Evolutionary conservation across 352 stramenopile genomes (phyloP).

Genomic region (Globisporangium spinosum): DNA sequence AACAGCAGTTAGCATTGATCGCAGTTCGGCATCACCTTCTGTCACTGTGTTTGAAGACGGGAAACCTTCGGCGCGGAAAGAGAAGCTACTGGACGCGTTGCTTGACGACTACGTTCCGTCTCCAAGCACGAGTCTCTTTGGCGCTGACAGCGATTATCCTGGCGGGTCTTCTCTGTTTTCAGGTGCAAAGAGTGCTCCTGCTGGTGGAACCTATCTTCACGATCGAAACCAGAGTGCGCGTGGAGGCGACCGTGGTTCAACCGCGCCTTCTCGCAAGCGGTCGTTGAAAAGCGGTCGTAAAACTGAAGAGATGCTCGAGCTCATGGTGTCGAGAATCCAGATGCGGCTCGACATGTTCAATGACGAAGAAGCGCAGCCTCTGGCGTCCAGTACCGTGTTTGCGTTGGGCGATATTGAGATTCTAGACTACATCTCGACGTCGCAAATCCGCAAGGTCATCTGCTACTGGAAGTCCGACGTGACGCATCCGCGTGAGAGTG

Average conservation of each 20-base stretch:
- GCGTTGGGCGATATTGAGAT: conserved; percentile 81
- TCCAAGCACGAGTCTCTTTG: conserved; percentile 50
- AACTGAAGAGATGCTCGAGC: conserved; percentile 87
- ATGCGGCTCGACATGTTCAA: conserved; percentile 84
- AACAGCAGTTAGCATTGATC: neutral
- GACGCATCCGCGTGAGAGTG: conserved; percentile 75
- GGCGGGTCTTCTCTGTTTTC: conserved; percentile 35
- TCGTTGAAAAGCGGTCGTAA: conserved; percentile 77
- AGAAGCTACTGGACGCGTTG: conserved; percentile 75
- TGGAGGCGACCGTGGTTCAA: conserved; percentile 1
- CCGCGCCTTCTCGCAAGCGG: conserved; percentile 36
- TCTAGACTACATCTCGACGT: conserved; percentile 88
- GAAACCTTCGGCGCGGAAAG: conserved; percentile 33
- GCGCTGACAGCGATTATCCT: conserved; percentile 22
- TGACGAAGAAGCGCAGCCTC: conserved; percentile 60
- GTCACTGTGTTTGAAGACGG: neutral
- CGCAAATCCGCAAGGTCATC: conserved; percentile 87
- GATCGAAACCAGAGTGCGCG: conserved; percentile 17
- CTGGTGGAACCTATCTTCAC: conserved; percentile 29
- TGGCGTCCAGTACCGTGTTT: conserved; percentile 73
- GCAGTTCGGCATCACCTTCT: neutral
- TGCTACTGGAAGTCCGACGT: conserved; percentile 89
- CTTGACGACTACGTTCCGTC: conserved; percentile 84
- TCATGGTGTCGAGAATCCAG: conserved; percentile 77
- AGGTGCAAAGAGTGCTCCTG: conserved; percentile 32